A percentile compares a stretch with the other conserved stretches of the same genome.
Evolutionary conservation across 2,329 filamentous ascomycete species (phyloP).

Genomic region (Beauveria bassiana): DNA sequence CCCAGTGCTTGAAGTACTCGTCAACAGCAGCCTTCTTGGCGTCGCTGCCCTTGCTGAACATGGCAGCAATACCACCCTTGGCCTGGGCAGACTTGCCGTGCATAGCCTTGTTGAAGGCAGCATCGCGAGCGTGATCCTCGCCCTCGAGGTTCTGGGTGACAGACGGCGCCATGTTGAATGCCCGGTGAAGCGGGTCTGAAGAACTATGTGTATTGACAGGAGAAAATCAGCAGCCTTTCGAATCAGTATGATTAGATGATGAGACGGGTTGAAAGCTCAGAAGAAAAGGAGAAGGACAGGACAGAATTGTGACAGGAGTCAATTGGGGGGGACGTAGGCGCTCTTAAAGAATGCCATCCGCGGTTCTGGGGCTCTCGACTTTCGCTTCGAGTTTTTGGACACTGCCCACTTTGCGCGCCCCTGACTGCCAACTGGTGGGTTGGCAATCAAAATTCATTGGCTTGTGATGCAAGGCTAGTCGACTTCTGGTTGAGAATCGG

Average conservation of each 20-base stretch:
- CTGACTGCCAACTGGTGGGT: slow-evolving; percentile 8
- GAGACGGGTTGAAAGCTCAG: not conserved
- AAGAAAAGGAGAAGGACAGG: not conserved
- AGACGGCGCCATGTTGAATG: slow-evolving; percentile 37
- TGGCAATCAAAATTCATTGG: slow-evolving; percentile 9
- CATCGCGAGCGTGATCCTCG: slow-evolving; percentile 80
- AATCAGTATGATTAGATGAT: not conserved
- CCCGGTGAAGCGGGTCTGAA: slow-evolving; percentile 13
- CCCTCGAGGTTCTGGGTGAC: slow-evolving; percentile 54
- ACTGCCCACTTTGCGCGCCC: slow-evolving; percentile 8
- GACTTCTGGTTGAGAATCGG: not conserved
- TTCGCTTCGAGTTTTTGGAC: slow-evolving; percentile 7
- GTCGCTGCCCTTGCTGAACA: slow-evolving; percentile 69
- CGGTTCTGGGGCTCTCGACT: not conserved
- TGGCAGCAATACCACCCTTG: slow-evolving; percentile 68
- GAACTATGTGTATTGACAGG: not conserved
- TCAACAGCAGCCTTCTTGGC: slow-evolving; percentile 78
- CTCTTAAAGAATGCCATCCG: slow-evolving; percentile 6
- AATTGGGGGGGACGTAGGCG: slow-evolving; percentile 8
- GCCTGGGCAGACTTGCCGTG: slow-evolving; percentile 66
- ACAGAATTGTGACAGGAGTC: not conserved
- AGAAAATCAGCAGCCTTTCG: not conserved
- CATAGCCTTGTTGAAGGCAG: slow-evolving; percentile 81
- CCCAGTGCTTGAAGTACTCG: slow-evolving; percentile 96
- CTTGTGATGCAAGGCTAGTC: slow-evolving; percentile 4